Evolutionary conservation across 805 yeast species (phyloP).

Genomic region (Saccharomyces jurei): DNA sequence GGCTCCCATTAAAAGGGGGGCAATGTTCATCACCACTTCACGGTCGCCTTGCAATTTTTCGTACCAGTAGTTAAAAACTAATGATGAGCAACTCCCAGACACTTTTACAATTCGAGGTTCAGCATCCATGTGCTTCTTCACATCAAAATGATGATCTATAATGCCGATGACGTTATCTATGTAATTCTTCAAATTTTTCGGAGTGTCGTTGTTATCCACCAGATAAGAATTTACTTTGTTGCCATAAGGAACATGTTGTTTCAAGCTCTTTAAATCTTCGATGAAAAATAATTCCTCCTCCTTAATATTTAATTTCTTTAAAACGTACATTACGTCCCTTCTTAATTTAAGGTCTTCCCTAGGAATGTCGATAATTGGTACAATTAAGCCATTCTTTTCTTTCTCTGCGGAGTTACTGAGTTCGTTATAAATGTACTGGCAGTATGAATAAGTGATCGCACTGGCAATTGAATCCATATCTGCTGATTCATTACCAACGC

Average conservation of each 20-base stretch:
- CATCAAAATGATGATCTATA: constrained; percentile 86
- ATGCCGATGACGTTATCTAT: constrained; percentile 43
- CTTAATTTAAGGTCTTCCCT: constrained; percentile 57
- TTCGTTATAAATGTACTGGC: constrained; percentile 28
- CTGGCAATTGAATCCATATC: constrained; percentile 83
- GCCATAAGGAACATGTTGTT: background rate
- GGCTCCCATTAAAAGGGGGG: constrained; percentile 54
- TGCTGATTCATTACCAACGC: constrained; percentile 72
- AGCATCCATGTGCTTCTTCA: constrained; percentile 39
- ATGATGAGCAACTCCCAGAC: constrained; percentile 73
- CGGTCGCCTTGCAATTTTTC: constrained; percentile 9
- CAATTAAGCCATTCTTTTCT: constrained; percentile 27
- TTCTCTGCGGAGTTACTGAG: constrained; percentile 9
- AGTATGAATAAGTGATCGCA: constrained; percentile 65
- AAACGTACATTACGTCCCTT: constrained; percentile 56
- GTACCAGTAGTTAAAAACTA: constrained; percentile 61
- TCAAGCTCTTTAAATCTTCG: constrained; percentile 49
- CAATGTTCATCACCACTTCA: constrained; percentile 29
- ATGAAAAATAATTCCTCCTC: constrained; percentile 47
- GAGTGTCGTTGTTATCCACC: constrained; percentile 78
- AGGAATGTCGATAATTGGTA: constrained; percentile 76
- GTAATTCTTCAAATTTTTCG: constrained; percentile 35
- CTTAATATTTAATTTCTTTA: constrained; percentile 41
- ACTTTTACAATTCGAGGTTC: constrained; percentile 54
- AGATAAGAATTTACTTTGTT: constrained; percentile 35